Evolutionary conservation across 306 rosid species (phyloP).

Genomic region (Trifolium dubium): DNA sequence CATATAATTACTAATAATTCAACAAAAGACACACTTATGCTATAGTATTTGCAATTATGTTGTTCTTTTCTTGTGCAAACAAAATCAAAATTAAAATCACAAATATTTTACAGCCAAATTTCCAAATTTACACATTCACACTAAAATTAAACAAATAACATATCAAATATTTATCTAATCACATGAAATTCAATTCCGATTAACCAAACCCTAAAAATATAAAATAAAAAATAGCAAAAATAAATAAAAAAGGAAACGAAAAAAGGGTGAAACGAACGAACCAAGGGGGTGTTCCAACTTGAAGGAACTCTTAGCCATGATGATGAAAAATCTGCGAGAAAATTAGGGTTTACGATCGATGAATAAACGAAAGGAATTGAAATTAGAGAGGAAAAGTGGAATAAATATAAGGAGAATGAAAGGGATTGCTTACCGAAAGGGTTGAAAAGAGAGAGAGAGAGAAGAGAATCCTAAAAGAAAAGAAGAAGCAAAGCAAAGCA

Average conservation of each 20-base stretch:
- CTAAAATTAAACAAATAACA: constrained; percentile 3
- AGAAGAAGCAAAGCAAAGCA: background rate
- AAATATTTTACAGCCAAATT: background rate
- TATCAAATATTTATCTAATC: background rate
- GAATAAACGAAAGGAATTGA: background rate
- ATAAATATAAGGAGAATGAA: background rate
- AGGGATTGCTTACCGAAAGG: constrained; percentile 30
- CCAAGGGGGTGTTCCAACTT: constrained; percentile 63
- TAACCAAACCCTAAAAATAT: background rate
- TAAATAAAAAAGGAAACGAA: background rate
- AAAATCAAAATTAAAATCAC: background rate
- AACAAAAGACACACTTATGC: background rate
- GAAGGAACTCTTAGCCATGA: constrained; percentile 59
- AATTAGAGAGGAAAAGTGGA: too few species aligned
- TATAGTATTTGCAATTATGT: background rate
- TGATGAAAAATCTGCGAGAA: constrained; percentile 36
- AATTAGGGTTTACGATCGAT: constrained; percentile 41
- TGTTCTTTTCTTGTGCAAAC: too few species aligned
- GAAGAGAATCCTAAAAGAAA: background rate
- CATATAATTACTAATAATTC: background rate
- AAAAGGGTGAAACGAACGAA: constrained; percentile 38
- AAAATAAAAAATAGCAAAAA: background rate
- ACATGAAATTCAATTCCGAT: background rate
- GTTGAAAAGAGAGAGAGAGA: constrained; percentile 4
- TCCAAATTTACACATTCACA: constrained; percentile 3